Conservation (phyloP, 2,329 filamentous ascomycete species). For the Zopfia rhizophila region DNA sequence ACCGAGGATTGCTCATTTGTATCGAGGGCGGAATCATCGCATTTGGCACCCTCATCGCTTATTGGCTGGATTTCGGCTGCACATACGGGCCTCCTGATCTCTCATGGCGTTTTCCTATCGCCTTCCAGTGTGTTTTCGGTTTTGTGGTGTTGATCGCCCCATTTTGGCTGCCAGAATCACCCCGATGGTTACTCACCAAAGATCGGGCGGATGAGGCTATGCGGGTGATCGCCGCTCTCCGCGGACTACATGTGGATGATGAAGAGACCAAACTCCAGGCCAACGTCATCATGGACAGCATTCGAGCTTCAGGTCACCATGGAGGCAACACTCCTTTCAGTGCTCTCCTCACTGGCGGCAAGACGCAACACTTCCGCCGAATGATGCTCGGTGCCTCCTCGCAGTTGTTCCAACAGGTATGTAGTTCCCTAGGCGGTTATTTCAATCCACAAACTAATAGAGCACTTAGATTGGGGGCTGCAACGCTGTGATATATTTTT, state of each 20-base stretch:
- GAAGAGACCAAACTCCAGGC: slow-evolving; percentile 68
- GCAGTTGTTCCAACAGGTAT: slow-evolving; percentile 68
- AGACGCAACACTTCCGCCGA: slow-evolving; percentile 73
- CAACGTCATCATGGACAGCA: slow-evolving; percentile 73
- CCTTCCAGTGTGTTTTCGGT: slow-evolving; percentile 63
- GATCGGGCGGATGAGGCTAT: slow-evolving; percentile 70
- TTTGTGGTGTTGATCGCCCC: slow-evolving; percentile 66
- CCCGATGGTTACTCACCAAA: slow-evolving; percentile 72
- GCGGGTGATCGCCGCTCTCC: slow-evolving; percentile 62
- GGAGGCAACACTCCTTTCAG: slow-evolving; percentile 58
- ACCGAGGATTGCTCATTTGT: slow-evolving; percentile 70
- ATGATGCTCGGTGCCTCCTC: slow-evolving; percentile 69
- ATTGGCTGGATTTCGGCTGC: slow-evolving; percentile 57
- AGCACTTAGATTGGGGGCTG: slow-evolving; percentile 29
- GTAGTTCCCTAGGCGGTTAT: background rate
- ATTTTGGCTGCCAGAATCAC: slow-evolving; percentile 71
- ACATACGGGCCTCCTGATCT: slow-evolving; percentile 42
- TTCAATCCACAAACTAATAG: background rate
- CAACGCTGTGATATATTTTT: slow-evolving; percentile 58
- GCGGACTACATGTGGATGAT: slow-evolving; percentile 60
- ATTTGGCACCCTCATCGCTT: slow-evolving; percentile 63
- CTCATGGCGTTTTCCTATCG: slow-evolving; percentile 64
- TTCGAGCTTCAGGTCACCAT: slow-evolving; percentile 53
- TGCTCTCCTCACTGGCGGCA: slow-evolving; percentile 69
- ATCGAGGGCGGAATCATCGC: slow-evolving; percentile 66